Evolutionary conservation across 768 basidiomycete species (phyloP).

Genomic region (Obba rivulosa): DNA sequence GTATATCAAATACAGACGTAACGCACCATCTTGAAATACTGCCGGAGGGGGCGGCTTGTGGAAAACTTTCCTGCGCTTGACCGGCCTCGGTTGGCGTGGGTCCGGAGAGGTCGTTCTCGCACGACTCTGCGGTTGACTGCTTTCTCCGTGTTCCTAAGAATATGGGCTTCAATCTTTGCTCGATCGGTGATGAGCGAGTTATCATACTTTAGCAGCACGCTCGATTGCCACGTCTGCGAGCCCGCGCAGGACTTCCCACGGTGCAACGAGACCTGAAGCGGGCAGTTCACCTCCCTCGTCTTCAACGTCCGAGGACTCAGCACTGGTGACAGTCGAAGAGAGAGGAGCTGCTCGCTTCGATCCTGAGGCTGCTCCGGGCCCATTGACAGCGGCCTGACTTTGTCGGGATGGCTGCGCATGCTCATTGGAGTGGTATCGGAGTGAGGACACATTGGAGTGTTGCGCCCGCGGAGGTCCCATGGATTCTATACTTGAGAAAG

Average conservation of each 20-base stretch:
- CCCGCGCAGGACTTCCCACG: conserved; percentile 80
- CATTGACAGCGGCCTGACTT: conserved; percentile 15
- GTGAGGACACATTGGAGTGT: conserved; percentile 45
- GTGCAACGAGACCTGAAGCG: conserved; percentile 75
- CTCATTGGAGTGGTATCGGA: conserved; percentile 53
- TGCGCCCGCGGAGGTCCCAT: conserved; percentile 37
- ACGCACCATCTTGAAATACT: conserved; percentile 72
- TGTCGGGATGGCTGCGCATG: conserved; percentile 19
- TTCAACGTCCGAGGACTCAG: conserved; percentile 80
- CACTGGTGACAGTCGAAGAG: conserved; percentile 66
- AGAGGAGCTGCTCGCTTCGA: conserved; percentile 58
- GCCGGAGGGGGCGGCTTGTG: conserved; percentile 54
- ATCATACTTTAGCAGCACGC: conserved; percentile 66
- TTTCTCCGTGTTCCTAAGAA: conserved; percentile 65
- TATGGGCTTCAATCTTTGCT: conserved; percentile 3
- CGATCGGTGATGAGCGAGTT: background rate
- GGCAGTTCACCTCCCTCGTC: conserved; percentile 83
- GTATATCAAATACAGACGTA: background rate
- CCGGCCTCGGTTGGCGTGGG: conserved; percentile 54
- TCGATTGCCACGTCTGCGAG: conserved; percentile 79
- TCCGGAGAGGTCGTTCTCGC: conserved; percentile 71
- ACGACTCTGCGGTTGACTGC: conserved; percentile 73
- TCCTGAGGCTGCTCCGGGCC: conserved; percentile 26
- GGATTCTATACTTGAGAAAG: conserved; percentile 63
- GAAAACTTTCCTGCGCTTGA: conserved; percentile 66